Evolutionary conservation across 176 grass and related monocot species (phyloP).

Genomic region (Juncus inflexus): DNA sequence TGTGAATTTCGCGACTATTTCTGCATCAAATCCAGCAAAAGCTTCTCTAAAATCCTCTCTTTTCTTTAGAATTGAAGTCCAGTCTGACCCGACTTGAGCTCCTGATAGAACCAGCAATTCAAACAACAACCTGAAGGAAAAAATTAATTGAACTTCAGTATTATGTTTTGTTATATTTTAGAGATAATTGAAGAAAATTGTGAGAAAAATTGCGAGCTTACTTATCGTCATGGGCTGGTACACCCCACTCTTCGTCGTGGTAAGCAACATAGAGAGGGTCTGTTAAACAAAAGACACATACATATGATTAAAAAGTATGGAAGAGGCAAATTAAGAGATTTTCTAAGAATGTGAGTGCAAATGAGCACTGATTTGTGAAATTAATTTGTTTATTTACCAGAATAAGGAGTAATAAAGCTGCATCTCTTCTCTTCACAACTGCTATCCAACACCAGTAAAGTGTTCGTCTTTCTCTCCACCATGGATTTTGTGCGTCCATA

Average conservation of each 20-base stretch:
- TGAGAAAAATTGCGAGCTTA: constrained; percentile 27
- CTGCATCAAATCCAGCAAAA: constrained; percentile 74
- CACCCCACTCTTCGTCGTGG: constrained; percentile 94
- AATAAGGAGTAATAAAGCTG: constrained; percentile 90
- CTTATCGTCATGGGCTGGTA: constrained; percentile 80
- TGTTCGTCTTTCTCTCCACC: constrained; percentile 18
- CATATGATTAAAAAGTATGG: not conserved
- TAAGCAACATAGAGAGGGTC: constrained; percentile 77
- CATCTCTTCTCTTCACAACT: constrained; percentile 77
- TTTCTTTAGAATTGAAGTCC: constrained; percentile 84
- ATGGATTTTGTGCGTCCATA: constrained; percentile 67
- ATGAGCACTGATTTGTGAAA: not conserved
- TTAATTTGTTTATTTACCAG: constrained; percentile 34
- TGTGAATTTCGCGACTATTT: constrained; percentile 64
- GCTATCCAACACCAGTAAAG: constrained; percentile 12
- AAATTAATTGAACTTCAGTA: not conserved
- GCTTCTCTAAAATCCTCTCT: constrained; percentile 70
- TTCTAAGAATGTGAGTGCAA: not conserved
- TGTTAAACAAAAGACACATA: constrained; percentile 8
- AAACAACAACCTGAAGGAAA: constrained; percentile 57
- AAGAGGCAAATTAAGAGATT: not conserved
- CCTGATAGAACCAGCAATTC: constrained; percentile 77
- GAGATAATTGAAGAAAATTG: too few relatives aligned
- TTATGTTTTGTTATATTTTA: not conserved
- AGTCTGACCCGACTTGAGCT: constrained; percentile 85